Evolutionary conservation across 2,329 filamentous ascomycete species (phyloP).

Genomic region (Thelonectria blattea): DNA sequence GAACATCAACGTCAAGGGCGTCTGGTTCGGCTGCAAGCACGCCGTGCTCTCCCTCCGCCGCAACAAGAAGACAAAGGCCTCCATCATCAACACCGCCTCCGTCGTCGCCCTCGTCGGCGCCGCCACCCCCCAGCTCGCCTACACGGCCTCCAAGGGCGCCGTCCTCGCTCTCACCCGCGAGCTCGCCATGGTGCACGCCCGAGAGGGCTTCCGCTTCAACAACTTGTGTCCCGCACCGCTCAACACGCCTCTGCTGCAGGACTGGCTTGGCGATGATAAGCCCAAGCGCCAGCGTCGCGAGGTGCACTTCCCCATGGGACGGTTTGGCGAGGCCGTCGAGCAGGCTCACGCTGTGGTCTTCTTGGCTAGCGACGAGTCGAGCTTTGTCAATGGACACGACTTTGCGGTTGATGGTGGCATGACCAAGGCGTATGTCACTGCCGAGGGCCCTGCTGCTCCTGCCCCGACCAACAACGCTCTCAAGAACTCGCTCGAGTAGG

Average conservation of each 20-base stretch:
- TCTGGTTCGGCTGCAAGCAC: constrained; percentile 97
- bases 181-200: constrained; percentile 88
- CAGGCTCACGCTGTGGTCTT: constrained; percentile 90
- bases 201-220: constrained; percentile 90
- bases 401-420: constrained; percentile 96
- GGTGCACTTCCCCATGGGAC: constrained; percentile 85
- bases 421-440: constrained; percentile 86
- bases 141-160: constrained; percentile 93
- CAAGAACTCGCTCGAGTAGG: constrained; percentile 52
- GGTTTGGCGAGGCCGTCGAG: constrained; percentile 93
- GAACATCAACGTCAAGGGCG: constrained; percentile 94
- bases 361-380: constrained; percentile 84
- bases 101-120: constrained; percentile 87
- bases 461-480: constrained; percentile 67
- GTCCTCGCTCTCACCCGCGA: constrained; percentile 90
- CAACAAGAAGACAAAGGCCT: constrained; percentile 78
- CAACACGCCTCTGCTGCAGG: constrained; percentile 89
- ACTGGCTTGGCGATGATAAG: constrained; percentile 89
- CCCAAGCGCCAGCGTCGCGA: constrained; percentile 83
- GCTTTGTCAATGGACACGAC: constrained; percentile 89
- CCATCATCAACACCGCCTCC: constrained; percentile 91
- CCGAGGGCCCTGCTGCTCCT: constrained; percentile 62
- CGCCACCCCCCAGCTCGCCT: constrained; percentile 87
- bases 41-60: constrained; percentile 81
- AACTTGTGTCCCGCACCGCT: constrained; percentile 87